A percentile compares a stretch with the other conserved stretches of the same genome.
These are phyloP conservation scores for Nakaseomyces bracarensis DNA, from an alignment of 1,139 yeast genomes.

Conservation along the genomic window DNA sequence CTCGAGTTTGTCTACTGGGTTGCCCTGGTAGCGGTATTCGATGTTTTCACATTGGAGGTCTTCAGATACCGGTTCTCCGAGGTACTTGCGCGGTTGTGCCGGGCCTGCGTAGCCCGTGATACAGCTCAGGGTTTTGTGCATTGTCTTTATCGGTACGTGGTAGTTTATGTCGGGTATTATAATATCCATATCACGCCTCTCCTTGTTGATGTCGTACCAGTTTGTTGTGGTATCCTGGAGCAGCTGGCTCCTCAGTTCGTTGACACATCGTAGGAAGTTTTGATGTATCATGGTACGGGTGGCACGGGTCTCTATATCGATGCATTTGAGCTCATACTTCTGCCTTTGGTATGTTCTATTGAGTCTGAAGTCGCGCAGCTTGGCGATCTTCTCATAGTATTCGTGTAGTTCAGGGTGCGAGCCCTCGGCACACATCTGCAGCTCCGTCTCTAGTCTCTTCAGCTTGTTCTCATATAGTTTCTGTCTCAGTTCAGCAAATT, in stretches of 20 bases:
- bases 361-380: slow-evolving; percentile 60
- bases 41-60: slow-evolving; percentile 31
- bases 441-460: slow-evolving; percentile 66
- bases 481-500: slow-evolving; percentile 81
- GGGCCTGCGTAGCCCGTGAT: slow-evolving; percentile 34
- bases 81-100: slow-evolving; percentile 24
- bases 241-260: slow-evolving; percentile 60
- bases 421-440: slow-evolving; percentile 80
- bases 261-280: slow-evolving; percentile 60
- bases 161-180: slow-evolving; percentile 43
- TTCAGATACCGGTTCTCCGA: slow-evolving; percentile 29
- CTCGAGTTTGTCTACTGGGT: slow-evolving; percentile 33
- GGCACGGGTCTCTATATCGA: slow-evolving; percentile 74
- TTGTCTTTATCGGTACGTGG: slow-evolving; percentile 32
- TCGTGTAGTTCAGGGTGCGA: slow-evolving; percentile 76
- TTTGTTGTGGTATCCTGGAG: slow-evolving; percentile 68
- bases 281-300: slow-evolving; percentile 77
- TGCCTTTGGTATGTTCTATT: slow-evolving; percentile 60
- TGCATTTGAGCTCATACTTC: slow-evolving; percentile 65
- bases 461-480: slow-evolving; percentile 66
- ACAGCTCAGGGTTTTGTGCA: slow-evolving; percentile 30
- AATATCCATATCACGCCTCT: slow-evolving; percentile 77
- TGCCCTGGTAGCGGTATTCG: slow-evolving; percentile 30
- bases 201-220: slow-evolving; percentile 91
- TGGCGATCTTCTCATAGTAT: slow-evolving; percentile 62